phyloP scores from a whole-genome alignment of 306 rosid species.

The Sphenostylis stenocarpa region DNA sequence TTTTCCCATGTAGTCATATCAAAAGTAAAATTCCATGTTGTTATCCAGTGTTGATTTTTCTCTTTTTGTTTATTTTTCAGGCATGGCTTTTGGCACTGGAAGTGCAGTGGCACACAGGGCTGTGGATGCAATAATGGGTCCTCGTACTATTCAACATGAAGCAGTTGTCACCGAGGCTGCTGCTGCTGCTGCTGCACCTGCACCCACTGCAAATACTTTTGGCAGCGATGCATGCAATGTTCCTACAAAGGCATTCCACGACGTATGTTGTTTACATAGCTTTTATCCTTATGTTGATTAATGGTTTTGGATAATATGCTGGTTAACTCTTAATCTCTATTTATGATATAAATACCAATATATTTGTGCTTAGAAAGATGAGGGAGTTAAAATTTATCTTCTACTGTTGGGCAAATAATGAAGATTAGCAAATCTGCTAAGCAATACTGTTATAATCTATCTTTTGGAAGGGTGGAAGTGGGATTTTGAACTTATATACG shows the following conservation, averaged over 20 bases:
- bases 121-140: slow-evolving; percentile 84
- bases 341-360: neutral
- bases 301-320: neutral
- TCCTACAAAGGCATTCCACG: slow-evolving; percentile 81
- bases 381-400: neutral
- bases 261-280: slow-evolving; percentile 50
- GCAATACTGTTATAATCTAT: neutral
- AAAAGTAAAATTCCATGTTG: neutral
- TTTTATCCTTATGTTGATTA: neutral
- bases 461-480: neutral
- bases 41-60: neutral
- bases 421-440: neutral
- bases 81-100: slow-evolving; percentile 92
- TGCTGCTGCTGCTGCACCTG: slow-evolving; percentile 58
- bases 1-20: neutral
- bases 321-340: neutral
- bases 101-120: slow-evolving; percentile 94
- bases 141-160: slow-evolving; percentile 80
- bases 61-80: slow-evolving; percentile 28
- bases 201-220: slow-evolving; percentile 49
- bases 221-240: slow-evolving; percentile 62
- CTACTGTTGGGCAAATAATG: neutral
- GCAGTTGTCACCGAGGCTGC: slow-evolving; percentile 54
- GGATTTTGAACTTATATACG: neutral
- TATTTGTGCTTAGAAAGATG: neutral